These are phyloP conservation scores for Colletotrichum sp. DNA, from an alignment of 2,329 filamentous ascomycete genomes.

Conservation along the genomic window DNA sequence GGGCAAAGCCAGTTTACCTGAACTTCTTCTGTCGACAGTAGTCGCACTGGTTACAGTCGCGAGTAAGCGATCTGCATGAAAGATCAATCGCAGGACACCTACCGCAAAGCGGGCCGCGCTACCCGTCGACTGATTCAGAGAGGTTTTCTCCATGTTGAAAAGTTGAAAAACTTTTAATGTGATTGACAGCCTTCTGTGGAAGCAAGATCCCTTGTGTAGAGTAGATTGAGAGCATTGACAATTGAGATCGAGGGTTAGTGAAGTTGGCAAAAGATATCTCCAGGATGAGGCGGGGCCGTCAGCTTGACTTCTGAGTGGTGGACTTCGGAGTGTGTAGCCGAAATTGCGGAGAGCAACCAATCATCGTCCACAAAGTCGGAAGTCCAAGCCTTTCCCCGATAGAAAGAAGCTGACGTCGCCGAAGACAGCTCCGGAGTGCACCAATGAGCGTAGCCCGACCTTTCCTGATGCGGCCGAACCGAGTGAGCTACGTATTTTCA, in stretches of 20 bases:
- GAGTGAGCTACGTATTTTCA: not conserved
- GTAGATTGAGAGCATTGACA: not conserved
- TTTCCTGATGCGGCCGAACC: not conserved
- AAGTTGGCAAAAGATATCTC: not conserved
- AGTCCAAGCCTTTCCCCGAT: not conserved
- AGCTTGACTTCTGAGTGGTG: not conserved
- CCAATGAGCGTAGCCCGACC: not conserved
- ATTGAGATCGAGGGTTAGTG: not conserved
- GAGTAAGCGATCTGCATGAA: not conserved
- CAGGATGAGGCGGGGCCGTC: not conserved
- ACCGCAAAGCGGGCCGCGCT: not conserved
- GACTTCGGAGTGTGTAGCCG: not conserved
- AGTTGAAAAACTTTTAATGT: not conserved
- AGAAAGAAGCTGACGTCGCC: not conserved
- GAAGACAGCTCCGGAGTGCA: not conserved
- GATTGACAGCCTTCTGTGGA: not conserved
- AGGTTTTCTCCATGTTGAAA: not conserved
- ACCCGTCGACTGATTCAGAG: not conserved
- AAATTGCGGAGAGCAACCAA: not conserved
- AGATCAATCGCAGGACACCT: not conserved
- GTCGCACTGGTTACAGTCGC: not conserved
- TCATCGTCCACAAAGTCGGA: not conserved
- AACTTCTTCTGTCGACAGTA: slow-evolving; percentile 10
- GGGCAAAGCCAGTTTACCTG: not conserved
- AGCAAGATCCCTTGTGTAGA: not conserved